phyloP scores from a whole-genome alignment of 169 alveolate genomes.

The Cryptosporidium bovis region DNA sequence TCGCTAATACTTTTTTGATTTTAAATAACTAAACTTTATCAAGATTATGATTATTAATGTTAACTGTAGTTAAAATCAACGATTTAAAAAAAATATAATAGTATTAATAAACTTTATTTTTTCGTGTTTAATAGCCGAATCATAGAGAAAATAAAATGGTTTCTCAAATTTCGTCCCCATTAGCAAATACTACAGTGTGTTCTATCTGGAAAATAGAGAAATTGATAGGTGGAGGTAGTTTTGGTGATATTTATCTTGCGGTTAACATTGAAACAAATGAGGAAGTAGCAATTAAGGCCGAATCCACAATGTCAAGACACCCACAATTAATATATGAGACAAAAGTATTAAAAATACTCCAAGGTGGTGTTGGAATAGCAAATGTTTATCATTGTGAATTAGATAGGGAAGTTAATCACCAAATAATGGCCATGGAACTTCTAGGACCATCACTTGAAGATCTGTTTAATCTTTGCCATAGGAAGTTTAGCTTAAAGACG shows the following conservation, averaged over 20 bases:
- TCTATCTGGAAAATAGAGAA: conserved; percentile 77
- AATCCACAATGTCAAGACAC: conserved; percentile 83
- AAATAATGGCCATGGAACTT: conserved; percentile 86
- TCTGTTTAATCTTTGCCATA: conserved; percentile 66
- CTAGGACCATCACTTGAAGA: conserved; percentile 87
- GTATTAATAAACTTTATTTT: not conserved
- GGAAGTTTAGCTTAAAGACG: conserved; percentile 50
- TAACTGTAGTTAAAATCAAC: not conserved
- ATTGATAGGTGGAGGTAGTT: conserved; percentile 82
- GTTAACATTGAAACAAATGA: conserved; percentile 80
- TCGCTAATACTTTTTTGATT: too few species aligned
- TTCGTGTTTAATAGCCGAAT: not conserved
- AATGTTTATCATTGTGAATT: conserved; percentile 74
- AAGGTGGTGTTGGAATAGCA: conserved; percentile 71
- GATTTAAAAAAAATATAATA: not conserved
- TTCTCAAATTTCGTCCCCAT: conserved; percentile 70
- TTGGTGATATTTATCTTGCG: conserved; percentile 83
- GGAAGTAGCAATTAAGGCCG: conserved; percentile 84
- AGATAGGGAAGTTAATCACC: conserved; percentile 75
- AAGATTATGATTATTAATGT: too few species aligned
- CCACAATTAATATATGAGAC: conserved; percentile 81
- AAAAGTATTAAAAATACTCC: conserved; percentile 76
- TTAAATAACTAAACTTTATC: too few species aligned
- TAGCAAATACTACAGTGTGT: conserved; percentile 75
- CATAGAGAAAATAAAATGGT: conserved; percentile 33